Evolutionary conservation across 179 eudicot species (phyloP).

Genomic region (Silene vulgaris): DNA sequence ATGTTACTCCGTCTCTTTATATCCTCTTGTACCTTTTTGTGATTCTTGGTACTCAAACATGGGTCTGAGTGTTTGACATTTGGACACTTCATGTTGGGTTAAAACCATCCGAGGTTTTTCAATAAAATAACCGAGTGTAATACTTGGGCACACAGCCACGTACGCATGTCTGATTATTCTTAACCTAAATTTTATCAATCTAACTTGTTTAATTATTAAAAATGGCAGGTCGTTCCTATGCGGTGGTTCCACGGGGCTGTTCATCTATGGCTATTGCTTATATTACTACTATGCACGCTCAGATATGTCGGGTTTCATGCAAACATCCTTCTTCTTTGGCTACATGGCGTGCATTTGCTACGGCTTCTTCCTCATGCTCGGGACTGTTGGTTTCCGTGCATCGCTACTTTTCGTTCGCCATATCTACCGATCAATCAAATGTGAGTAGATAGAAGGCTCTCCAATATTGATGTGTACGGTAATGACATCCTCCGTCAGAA

Average conservation of each 20-base stretch:
- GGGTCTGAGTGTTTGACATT: too few relatives aligned
- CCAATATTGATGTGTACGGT: slow-evolving; percentile 4
- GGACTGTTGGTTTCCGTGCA: slow-evolving; percentile 49
- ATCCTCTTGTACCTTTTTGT: too few relatives aligned
- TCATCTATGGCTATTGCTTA: slow-evolving; percentile 44
- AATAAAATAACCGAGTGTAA: too few relatives aligned
- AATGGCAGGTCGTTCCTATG: slow-evolving; percentile 41
- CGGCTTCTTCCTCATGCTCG: slow-evolving; percentile 51
- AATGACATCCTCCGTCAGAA: not conserved
- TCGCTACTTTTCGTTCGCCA: slow-evolving; percentile 44
- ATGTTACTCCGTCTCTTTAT: too few relatives aligned
- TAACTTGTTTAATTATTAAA: slow-evolving; percentile 14
- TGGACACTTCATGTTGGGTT: not conserved
- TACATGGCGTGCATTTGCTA: slow-evolving; percentile 52
- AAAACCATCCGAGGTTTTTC: not conserved
- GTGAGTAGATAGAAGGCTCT: slow-evolving; percentile 31
- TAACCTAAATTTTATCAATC: not conserved
- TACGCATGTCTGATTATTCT: too few relatives aligned
- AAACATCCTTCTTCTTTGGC: slow-evolving; percentile 50
- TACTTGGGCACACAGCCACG: too few relatives aligned
- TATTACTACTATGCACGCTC: slow-evolving; percentile 46
- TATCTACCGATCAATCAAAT: slow-evolving; percentile 42
- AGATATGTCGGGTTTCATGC: slow-evolving; percentile 48
- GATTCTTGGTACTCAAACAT: too few relatives aligned
- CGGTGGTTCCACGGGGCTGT: slow-evolving; percentile 44